phyloP scores from a whole-genome alignment of 495 filamentous ascomycete species.

The Aspergillus saccharolyticus region DNA sequence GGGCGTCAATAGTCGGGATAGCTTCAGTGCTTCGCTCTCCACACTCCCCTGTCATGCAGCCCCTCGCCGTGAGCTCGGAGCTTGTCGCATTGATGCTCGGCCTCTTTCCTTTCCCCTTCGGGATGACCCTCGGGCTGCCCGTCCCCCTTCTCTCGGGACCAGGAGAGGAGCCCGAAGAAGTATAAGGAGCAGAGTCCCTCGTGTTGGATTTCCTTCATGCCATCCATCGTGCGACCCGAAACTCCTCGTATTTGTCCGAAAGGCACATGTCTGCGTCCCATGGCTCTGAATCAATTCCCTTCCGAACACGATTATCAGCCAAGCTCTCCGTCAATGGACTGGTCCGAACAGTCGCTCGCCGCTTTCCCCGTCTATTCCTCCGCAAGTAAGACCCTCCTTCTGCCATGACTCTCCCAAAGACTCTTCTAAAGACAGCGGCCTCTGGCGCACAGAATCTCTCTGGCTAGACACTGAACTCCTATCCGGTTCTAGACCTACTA shows the following conservation, averaged over 20 bases:
- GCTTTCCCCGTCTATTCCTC: conserved; percentile 23
- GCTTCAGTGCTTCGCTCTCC: conserved; percentile 9
- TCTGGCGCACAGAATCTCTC: conserved; percentile 13
- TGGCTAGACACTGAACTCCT: conserved; percentile 22
- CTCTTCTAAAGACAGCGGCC: background rate
- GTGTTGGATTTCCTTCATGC: background rate
- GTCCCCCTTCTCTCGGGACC: background rate
- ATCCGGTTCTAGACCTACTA: conserved; percentile 11
- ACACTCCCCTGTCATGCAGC: background rate
- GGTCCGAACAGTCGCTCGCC: conserved; percentile 28
- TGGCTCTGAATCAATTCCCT: conserved; percentile 34
- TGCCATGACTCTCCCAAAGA: background rate
- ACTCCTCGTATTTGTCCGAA: background rate
- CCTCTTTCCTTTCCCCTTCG: background rate
- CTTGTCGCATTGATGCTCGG: background rate
- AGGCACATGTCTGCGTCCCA: conserved; percentile 28
- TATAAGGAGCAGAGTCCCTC: background rate
- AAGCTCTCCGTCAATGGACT: conserved; percentile 31
- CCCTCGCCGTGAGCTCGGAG: background rate
- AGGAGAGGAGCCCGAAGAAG: background rate
- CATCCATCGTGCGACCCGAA: conserved; percentile 3
- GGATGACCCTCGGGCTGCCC: background rate
- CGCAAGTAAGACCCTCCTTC: conserved; percentile 25
- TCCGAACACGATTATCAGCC: conserved; percentile 36
- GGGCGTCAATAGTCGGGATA: conserved; percentile 14